These are phyloP conservation scores for Barnettozyma wickerhamii DNA, from an alignment of 805 yeast genomes.

Conservation along the genomic window DNA sequence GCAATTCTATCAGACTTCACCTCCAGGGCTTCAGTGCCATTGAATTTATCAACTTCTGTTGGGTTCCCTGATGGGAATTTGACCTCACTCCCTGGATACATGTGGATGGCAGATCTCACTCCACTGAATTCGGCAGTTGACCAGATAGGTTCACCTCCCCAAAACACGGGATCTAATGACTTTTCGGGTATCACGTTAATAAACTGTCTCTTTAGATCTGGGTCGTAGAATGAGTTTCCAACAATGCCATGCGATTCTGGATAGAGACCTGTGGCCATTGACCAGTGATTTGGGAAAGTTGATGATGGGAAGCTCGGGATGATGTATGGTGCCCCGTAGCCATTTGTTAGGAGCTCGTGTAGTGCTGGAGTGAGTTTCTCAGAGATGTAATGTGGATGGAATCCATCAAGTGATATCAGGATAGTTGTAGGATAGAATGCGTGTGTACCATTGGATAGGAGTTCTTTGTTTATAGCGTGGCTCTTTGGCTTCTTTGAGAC, in stretches of 20 bases:
- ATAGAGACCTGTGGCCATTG: conserved; percentile 78
- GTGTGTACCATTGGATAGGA: conserved; percentile 22
- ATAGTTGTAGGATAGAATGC: conserved; percentile 65
- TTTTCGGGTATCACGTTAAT: conserved; percentile 52
- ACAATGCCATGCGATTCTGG: conserved; percentile 87
- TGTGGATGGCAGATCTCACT: conserved; percentile 71
- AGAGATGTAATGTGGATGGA: conserved; percentile 84
- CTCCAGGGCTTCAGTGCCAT: conserved; percentile 56
- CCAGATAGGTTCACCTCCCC: conserved; percentile 96
- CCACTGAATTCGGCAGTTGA: conserved; percentile 62
- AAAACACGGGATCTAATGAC: conserved; percentile 56
- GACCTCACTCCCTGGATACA: conserved; percentile 96
- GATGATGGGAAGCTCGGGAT: conserved; percentile 83
- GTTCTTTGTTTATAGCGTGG: not conserved
- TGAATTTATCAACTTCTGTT: conserved; percentile 53
- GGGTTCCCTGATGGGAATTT: conserved; percentile 47
- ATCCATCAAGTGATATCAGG: conserved; percentile 78
- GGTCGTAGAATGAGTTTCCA: conserved; percentile 76
- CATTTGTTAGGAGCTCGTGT: conserved; percentile 48
- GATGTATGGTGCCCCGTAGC: conserved; percentile 76
- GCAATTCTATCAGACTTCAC: conserved; percentile 55
- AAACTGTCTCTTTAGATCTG: conserved; percentile 49
- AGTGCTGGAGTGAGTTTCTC: conserved; percentile 64
- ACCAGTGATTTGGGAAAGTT: conserved; percentile 91
- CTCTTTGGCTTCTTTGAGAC: conserved; percentile 13